Conservation (phyloP, 441 rosid genomes). For the Erysimum cheiri region DNA sequence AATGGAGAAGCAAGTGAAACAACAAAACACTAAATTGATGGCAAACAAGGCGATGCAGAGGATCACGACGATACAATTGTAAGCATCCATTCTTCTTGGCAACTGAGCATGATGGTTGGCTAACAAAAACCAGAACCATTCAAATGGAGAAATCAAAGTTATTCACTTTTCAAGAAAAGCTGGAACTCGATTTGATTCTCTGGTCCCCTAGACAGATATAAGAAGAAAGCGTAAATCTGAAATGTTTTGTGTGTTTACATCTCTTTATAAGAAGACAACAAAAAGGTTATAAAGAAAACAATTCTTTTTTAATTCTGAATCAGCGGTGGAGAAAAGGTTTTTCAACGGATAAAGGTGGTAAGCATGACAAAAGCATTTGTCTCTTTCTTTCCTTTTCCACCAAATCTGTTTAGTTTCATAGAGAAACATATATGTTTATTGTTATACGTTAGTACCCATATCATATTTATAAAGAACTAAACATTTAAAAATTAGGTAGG, state of each 20-base stretch:
- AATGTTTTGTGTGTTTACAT: slow-evolving; percentile 27
- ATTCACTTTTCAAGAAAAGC: slow-evolving; percentile 6
- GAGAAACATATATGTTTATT: not conserved
- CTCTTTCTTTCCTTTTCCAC: slow-evolving; percentile 37
- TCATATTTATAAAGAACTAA: not conserved
- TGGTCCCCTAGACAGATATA: slow-evolving; percentile 22
- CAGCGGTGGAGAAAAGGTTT: slow-evolving; percentile 37
- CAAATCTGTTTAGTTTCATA: slow-evolving; percentile 15
- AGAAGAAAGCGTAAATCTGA: slow-evolving; percentile 34
- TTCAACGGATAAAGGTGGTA: slow-evolving; percentile 41
- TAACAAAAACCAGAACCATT: slow-evolving; percentile 14
- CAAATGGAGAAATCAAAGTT: slow-evolving; percentile 34
- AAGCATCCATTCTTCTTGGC: slow-evolving; percentile 39
- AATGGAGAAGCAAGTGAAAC: slow-evolving; percentile 42
- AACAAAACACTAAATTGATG: slow-evolving; percentile 39
- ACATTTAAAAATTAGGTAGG: not conserved
- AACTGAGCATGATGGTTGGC: slow-evolving; percentile 40
- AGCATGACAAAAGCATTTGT: slow-evolving; percentile 44
- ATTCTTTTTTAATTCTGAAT: slow-evolving; percentile 10
- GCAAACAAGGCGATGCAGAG: slow-evolving; percentile 39
- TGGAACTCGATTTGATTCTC: slow-evolving; percentile 18
- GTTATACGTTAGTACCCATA: not conserved
- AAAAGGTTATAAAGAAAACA: slow-evolving; percentile 13
- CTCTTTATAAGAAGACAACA: slow-evolving; percentile 36
- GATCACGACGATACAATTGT: slow-evolving; percentile 35